These are phyloP conservation scores for Lodderomyces pseudojiufengensis DNA, from an alignment of 1,139 yeast species.

Conservation along the genomic window DNA sequence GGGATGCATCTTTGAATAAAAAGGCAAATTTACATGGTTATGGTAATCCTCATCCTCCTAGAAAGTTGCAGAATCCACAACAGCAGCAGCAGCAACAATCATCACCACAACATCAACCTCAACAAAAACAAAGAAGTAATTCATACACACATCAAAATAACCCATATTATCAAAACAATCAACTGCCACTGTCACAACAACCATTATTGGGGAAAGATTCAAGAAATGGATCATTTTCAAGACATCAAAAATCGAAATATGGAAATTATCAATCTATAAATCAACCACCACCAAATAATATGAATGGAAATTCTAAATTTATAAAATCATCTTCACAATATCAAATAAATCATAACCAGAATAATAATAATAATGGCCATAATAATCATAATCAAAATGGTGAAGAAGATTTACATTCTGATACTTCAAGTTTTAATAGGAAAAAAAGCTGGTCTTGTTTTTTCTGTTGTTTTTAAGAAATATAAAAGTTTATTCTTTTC, in stretches of 20 bases:
- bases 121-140: neutral
- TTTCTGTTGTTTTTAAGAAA: slow-evolving; percentile 5
- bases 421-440: slow-evolving; percentile 33
- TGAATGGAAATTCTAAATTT: neutral
- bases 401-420: slow-evolving; percentile 38
- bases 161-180: slow-evolving; percentile 6
- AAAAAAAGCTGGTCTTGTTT: slow-evolving; percentile 13
- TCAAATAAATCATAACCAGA: slow-evolving; percentile 9
- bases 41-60: slow-evolving; percentile 66
- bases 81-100: slow-evolving; percentile 7
- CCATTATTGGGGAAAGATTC: slow-evolving; percentile 13
- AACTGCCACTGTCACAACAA: too few relatives aligned
- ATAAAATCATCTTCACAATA: slow-evolving; percentile 7
- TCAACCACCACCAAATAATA: slow-evolving; percentile 5
- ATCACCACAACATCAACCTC: slow-evolving; percentile 9
- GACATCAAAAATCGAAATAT: slow-evolving; percentile 3
- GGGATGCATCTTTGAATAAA: slow-evolving; percentile 76
- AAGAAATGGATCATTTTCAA: slow-evolving; percentile 17
- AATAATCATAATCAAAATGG: too few relatives aligned
- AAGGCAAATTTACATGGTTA: slow-evolving; percentile 81
- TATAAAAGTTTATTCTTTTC: neutral
- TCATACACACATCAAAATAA: neutral
- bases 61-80: neutral
- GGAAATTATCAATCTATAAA: neutral
- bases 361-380: slow-evolving; percentile 7